Conservation (phyloP, 2,329 filamentous ascomycete genomes). For the Hymenoscyphus linearis region DNA sequence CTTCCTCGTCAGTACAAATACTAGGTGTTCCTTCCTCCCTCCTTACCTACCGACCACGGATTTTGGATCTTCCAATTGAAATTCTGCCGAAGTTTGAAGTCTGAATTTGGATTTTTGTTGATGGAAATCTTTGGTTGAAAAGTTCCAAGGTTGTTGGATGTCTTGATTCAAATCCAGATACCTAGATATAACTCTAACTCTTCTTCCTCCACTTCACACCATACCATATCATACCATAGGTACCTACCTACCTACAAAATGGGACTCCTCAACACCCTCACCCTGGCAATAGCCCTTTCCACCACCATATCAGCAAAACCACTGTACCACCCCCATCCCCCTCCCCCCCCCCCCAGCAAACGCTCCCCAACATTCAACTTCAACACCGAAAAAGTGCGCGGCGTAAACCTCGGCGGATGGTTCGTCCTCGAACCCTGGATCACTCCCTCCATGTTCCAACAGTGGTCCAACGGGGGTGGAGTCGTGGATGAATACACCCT, state of each 20-base stretch:
- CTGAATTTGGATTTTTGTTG: background rate
- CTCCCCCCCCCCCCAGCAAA: constrained; percentile 1
- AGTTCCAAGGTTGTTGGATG: background rate
- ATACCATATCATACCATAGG: too few relatives aligned
- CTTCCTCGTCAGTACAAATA: background rate
- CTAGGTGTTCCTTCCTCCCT: background rate
- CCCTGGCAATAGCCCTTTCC: constrained; percentile 13
- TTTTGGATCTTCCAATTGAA: background rate
- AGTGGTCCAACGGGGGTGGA: constrained; percentile 28
- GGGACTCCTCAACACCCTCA: constrained; percentile 15
- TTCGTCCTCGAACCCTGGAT: constrained; percentile 42
- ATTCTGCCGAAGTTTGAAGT: background rate
- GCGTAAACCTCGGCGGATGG: constrained; percentile 58
- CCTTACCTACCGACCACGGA: background rate
- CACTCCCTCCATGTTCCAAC: constrained; percentile 49
- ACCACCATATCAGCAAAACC: constrained; percentile 13
- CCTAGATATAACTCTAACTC: too few relatives aligned
- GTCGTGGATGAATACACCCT: constrained; percentile 33
- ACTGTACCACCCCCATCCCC: constrained; percentile 12
- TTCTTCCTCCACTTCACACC: background rate
- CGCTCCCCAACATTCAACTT: constrained; percentile 44
- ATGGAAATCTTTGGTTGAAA: background rate
- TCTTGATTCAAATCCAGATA: too few relatives aligned
- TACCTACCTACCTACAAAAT: too few relatives aligned
- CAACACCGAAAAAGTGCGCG: constrained; percentile 49